Conservation (phyloP, 1,284 basidiomycete species). For the Trametes versicolor region DNA sequence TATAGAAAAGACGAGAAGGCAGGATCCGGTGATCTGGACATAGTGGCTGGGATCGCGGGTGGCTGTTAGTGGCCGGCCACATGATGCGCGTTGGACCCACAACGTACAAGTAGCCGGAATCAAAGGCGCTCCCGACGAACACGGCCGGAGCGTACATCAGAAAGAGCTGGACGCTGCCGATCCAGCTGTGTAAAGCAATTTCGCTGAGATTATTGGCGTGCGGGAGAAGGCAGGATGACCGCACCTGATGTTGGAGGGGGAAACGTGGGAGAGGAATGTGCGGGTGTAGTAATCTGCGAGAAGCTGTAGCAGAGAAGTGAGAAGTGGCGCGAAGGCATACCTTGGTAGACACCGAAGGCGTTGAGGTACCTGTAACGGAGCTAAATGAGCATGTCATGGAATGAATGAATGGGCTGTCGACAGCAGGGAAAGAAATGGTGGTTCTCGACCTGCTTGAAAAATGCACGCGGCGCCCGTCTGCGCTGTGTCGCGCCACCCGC, state of each 20-base stretch:
- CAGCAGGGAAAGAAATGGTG: not conserved
- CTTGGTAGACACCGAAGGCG: slow-evolving; percentile 38
- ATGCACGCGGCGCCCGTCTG: not conserved
- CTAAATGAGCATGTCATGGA: not conserved
- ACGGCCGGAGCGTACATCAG: slow-evolving; percentile 46
- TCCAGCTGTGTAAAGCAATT: slow-evolving; percentile 50
- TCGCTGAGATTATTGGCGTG: not conserved
- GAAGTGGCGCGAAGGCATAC: slow-evolving; percentile 10
- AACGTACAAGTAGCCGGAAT: slow-evolving; percentile 49
- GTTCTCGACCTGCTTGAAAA: not conserved
- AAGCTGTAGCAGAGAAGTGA: not conserved
- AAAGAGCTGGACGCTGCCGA: slow-evolving; percentile 48
- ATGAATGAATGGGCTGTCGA: not conserved
- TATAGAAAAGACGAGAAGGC: slow-evolving; percentile 44
- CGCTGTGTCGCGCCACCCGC: not conserved
- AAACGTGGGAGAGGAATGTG: slow-evolving; percentile 51
- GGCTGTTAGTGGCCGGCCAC: not conserved
- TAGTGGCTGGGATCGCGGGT: slow-evolving; percentile 32
- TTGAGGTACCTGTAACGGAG: slow-evolving; percentile 31
- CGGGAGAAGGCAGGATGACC: slow-evolving; percentile 10
- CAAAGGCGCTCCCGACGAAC: slow-evolving; percentile 46
- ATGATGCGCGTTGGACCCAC: not conserved
- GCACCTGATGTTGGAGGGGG: slow-evolving; percentile 59
- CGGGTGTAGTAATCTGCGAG: slow-evolving; percentile 56
- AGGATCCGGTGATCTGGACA: slow-evolving; percentile 41